Evolutionary conservation across 495 filamentous ascomycete species (phyloP).

Genomic region (Podospora appendiculata): DNA sequence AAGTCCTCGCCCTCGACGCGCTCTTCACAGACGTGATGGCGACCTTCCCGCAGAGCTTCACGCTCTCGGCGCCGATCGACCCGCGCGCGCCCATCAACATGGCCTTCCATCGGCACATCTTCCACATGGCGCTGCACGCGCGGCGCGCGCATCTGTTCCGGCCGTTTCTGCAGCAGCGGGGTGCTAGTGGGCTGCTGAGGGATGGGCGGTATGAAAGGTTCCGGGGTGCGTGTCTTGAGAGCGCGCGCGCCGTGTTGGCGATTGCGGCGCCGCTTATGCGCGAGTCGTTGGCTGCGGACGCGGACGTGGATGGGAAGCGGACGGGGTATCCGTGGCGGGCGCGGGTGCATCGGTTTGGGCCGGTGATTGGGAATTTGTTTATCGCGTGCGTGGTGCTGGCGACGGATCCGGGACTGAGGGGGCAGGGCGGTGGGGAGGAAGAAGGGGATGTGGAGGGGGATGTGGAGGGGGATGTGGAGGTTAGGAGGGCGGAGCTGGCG

Average conservation of each 20-base stretch:
- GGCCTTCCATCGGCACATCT: slow-evolving; percentile 10
- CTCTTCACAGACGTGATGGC: slow-evolving; percentile 12
- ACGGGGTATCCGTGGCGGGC: background rate
- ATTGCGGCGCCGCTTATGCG: background rate
- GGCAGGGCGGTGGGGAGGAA: background rate
- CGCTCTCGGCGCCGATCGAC: background rate
- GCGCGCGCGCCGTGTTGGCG: background rate
- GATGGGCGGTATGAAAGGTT: background rate
- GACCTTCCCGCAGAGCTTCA: slow-evolving; percentile 9
- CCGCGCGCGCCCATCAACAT: background rate
- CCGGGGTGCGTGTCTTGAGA: background rate
- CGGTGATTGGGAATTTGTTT: slow-evolving; percentile 6
- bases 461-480: background rate
- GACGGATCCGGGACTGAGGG: background rate
- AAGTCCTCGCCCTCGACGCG: slow-evolving; percentile 5
- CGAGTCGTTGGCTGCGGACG: background rate
- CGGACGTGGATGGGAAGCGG: background rate
- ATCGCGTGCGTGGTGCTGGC: slow-evolving; percentile 7
- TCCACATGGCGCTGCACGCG: slow-evolving; percentile 9
- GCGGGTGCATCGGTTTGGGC: slow-evolving; percentile 1
- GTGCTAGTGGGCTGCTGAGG: too few relatives aligned
- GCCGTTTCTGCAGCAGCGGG: slow-evolving; percentile 11
- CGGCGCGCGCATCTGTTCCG: slow-evolving; percentile 16
- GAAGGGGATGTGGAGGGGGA: background rate
- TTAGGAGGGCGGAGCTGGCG: background rate